phyloP scores from a whole-genome alignment of 352 stramenopile genomes.

The Globisporangium recalcitrans region DNA sequence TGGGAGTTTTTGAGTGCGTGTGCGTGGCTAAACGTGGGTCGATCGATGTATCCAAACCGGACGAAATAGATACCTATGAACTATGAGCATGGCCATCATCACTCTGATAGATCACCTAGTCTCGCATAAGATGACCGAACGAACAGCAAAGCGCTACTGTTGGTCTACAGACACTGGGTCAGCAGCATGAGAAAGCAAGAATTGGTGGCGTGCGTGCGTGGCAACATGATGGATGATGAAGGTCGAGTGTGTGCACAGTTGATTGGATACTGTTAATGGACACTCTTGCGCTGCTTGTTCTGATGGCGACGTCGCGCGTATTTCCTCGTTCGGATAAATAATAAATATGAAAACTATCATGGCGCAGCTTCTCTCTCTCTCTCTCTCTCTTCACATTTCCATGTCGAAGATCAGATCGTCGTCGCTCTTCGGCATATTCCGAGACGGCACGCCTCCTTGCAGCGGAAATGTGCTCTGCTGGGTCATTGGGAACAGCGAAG shows the following conservation, averaged over 20 bases:
- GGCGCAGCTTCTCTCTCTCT: not conserved
- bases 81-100: not conserved
- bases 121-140: not conserved
- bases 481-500: not conserved
- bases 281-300: not conserved
- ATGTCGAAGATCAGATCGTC: constrained; percentile 24
- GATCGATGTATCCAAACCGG: not conserved
- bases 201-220: not conserved
- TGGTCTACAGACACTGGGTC: not conserved
- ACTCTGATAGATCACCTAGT: too few relatives aligned
- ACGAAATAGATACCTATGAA: not conserved
- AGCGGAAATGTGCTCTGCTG: not conserved
- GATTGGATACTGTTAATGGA: not conserved
- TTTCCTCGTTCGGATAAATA: not conserved
- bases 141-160: not conserved
- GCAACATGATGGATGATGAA: not conserved
- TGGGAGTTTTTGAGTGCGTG: not conserved
- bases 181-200: not conserved
- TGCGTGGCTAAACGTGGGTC: not conserved
- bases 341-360: constrained; percentile 8
- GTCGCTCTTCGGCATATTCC: constrained; percentile 5
- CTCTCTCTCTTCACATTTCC: constrained; percentile 14
- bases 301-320: not conserved
- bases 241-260: not conserved
- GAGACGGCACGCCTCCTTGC: not conserved